phyloP scores from a whole-genome alignment of 495 filamentous ascomycete species.

The Penicillium fimorum region DNA sequence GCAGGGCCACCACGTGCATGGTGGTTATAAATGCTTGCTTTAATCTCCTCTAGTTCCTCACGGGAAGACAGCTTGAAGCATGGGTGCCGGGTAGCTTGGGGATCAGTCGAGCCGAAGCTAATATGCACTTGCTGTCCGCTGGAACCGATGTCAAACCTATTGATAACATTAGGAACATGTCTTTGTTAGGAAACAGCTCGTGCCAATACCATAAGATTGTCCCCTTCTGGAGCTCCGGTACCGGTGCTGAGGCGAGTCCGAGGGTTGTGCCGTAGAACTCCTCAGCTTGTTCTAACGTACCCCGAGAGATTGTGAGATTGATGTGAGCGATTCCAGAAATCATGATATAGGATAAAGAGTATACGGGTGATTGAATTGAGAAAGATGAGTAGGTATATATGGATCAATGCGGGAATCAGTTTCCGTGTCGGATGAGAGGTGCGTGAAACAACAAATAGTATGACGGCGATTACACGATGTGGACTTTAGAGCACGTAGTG shows the following conservation, averaged over 20 bases:
- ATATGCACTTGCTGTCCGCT: constrained; percentile 63
- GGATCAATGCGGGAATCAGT: constrained; percentile 6
- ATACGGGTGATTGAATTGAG: not conserved
- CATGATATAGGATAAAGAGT: constrained; percentile 33
- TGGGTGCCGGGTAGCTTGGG: constrained; percentile 49
- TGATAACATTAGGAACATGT: not conserved
- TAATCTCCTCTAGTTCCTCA: constrained; percentile 47
- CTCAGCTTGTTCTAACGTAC: constrained; percentile 51
- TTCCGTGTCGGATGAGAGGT: constrained; percentile 4
- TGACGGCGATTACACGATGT: not conserved
- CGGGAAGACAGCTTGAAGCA: constrained; percentile 52
- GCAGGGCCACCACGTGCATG: constrained; percentile 45
- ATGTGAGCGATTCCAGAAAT: constrained; percentile 60
- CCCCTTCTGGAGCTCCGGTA: constrained; percentile 50
- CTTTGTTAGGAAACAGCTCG: not conserved
- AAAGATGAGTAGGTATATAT: not conserved
- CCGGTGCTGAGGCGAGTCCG: constrained; percentile 46
- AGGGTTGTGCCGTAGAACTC: constrained; percentile 58
- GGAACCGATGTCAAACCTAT: constrained; percentile 54
- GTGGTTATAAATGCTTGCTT: constrained; percentile 54
- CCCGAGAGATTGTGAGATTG: constrained; percentile 57
- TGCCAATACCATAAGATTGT: constrained; percentile 48
- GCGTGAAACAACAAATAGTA: not conserved
- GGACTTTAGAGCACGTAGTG: not conserved
- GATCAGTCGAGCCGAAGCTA: constrained; percentile 50